phyloP scores from a whole-genome alignment of 306 rosid species.

The Rosa multiflora region DNA sequence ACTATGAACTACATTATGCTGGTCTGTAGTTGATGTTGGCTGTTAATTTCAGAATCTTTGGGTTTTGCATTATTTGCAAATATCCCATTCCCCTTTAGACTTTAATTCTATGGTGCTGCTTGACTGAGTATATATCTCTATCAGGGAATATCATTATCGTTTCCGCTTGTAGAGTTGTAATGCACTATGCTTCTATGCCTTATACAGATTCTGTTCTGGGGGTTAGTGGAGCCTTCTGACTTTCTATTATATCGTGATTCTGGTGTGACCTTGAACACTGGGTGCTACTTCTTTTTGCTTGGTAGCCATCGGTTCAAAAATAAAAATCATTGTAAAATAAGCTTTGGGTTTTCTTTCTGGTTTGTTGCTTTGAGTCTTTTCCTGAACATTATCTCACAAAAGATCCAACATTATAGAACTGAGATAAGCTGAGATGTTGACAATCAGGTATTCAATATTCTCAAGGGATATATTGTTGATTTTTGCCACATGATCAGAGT shows the following conservation, averaged over 20 bases:
- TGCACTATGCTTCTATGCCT: constrained; percentile 1
- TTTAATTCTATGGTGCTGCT: neutral
- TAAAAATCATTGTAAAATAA: neutral
- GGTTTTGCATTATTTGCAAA: neutral
- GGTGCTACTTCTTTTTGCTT: neutral
- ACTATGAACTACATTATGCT: neutral
- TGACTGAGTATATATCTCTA: neutral
- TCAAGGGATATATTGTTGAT: neutral
- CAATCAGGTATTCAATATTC: neutral
- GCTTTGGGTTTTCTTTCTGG: neutral
- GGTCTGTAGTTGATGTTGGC: constrained; percentile 1
- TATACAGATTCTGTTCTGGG: neutral
- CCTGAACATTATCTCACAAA: neutral
- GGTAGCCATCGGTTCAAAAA: neutral
- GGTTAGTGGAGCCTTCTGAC: neutral
- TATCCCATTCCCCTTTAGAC: neutral
- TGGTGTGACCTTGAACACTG: neutral
- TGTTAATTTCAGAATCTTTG: constrained; percentile 4
- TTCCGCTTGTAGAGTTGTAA: neutral
- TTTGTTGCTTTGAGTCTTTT: neutral
- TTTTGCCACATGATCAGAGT: neutral
- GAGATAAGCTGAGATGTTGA: neutral
- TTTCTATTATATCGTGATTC: neutral
- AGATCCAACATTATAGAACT: neutral
- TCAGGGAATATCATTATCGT: neutral